phyloP scores from a whole-genome alignment of 2,329 filamentous ascomycete genomes.

The Paecilomyces variotii region DNA sequence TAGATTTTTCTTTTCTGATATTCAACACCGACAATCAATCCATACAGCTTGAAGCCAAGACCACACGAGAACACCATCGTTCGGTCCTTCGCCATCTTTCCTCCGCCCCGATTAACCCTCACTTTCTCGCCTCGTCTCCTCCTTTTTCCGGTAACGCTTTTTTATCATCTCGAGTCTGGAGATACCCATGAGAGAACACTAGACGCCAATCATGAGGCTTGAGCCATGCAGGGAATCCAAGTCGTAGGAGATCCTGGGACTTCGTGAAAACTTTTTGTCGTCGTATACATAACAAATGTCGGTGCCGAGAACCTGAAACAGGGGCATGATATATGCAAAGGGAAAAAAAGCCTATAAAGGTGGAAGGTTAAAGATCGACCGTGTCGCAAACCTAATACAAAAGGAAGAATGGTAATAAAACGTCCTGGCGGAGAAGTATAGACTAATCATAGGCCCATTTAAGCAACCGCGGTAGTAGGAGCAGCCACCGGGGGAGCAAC shows the following conservation, averaged over 20 bases:
- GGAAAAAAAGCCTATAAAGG: conserved; percentile 19
- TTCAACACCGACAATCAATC: conserved; percentile 19
- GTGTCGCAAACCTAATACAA: conserved; percentile 23
- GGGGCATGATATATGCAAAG: conserved; percentile 32
- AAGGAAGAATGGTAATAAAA: conserved; percentile 14
- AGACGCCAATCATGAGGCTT: conserved; percentile 37
- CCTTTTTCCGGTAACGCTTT: conserved; percentile 26
- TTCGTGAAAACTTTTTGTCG: conserved; percentile 35
- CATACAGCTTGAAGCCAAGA: conserved; percentile 18
- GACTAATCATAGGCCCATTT: conserved; percentile 16
- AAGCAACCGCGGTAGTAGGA: conserved; percentile 38
- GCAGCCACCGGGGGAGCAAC: conserved; percentile 21
- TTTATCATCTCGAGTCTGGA: conserved; percentile 24
- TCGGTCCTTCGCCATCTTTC: conserved; percentile 20
- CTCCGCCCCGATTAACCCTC: conserved; percentile 22
- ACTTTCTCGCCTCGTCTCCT: conserved; percentile 22
- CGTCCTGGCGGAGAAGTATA: conserved; percentile 11
- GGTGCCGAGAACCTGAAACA: conserved; percentile 20
- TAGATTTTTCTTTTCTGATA: conserved; percentile 10
- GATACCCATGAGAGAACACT: conserved; percentile 30
- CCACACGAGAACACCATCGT: conserved; percentile 19
- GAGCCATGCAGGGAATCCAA: conserved; percentile 25
- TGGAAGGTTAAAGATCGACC: conserved; percentile 9
- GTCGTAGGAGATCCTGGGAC: conserved; percentile 24
- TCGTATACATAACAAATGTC: conserved; percentile 34